Evolutionary conservation across 768 basidiomycete genomes (phyloP), one percentile per base, ranked within the genome.

Genomic region (Serendipita vermifera): DNA sequence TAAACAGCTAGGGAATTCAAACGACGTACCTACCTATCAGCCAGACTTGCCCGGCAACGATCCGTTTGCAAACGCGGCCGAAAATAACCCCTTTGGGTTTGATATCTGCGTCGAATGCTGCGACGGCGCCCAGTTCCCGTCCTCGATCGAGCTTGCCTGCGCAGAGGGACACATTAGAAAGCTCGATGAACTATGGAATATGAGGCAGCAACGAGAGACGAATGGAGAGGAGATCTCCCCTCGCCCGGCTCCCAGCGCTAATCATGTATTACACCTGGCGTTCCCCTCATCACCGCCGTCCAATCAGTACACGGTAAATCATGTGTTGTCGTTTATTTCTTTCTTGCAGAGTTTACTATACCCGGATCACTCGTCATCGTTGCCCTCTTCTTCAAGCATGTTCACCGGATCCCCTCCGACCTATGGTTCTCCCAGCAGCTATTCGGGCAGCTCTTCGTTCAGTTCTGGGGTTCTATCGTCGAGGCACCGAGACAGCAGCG

Each of bases 81-180:
- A 60, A 43, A 76, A 77, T 55, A 73, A 75, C 60, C 75, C 77
- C 14, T 63, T 60, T 29, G 87, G 85, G 14, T 91, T 82, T 64
- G 83, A 90, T 63, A 78, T 94, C 38, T 92, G 88, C 66, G 78
- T 94, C 59, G 89, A 94, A 69, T 88, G 87, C 64, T 84, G 87
- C 63, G 87, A 92, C 60, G 71, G 79, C 32, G 86, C 87, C 2
- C 80, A 82, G 13, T 83, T 86, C 67, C 85, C 89, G 0, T 73
- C 74, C n/a, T 57, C 73, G 0, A 72, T 77, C 33, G 82, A 86
- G 62, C 67, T 89, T 33, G 75, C 80, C 53, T 81, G 80, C 2
- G 85, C 83, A 5, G 85, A 90, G 65, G 86, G 88, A 58, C 85
- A 88, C 62, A 64, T 91, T 7, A 68, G 67, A 29, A 73, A 72